Conservation (phyloP, 495 filamentous ascomycete species). For the Echria macrotheca region DNA sequence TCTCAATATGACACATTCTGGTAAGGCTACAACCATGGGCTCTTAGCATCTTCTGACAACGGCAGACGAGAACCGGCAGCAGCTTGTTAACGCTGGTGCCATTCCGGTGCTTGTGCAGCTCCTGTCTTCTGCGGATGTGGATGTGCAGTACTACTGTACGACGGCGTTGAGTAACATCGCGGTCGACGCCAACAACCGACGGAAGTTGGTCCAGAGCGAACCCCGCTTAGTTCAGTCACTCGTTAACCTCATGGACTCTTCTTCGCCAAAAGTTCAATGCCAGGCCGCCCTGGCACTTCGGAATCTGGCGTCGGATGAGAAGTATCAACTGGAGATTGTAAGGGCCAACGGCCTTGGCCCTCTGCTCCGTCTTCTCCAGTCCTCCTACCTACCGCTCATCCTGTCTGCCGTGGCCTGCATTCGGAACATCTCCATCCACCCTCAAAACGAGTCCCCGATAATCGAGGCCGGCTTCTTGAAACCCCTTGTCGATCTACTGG, state of each 20-base stretch:
- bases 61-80: conserved; percentile 91
- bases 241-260: conserved; percentile 94
- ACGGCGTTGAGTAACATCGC: conserved; percentile 98
- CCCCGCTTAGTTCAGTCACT: conserved; percentile 84
- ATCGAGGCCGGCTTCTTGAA: conserved; percentile 96
- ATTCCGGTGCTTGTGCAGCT: conserved; percentile 95
- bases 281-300: conserved; percentile 91
- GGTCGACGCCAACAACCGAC: conserved; percentile 84
- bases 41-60: too few relatives aligned
- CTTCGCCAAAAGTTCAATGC: conserved; percentile 95
- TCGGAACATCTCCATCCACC: conserved; percentile 97
- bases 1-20: conserved; percentile 98
- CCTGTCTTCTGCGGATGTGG: conserved; percentile 83
- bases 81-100: conserved; percentile 91
- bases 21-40: conserved; percentile 38
- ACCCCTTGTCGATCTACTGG: conserved; percentile 87
- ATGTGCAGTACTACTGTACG: conserved; percentile 99
- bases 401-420: conserved; percentile 97
- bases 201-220: conserved; percentile 83
- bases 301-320: conserved; percentile 95
- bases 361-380: conserved; percentile 83
- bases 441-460: conserved; percentile 98
- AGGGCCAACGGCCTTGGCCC: conserved; percentile 77
- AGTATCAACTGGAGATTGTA: conserved; percentile 97
- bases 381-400: conserved; percentile 90